Percentiles rank a stretch among this genome's conserved stretches.
Conservation (phyloP, 2,329 filamentous ascomycete species). For the Sporothrix mexicana region DNA sequence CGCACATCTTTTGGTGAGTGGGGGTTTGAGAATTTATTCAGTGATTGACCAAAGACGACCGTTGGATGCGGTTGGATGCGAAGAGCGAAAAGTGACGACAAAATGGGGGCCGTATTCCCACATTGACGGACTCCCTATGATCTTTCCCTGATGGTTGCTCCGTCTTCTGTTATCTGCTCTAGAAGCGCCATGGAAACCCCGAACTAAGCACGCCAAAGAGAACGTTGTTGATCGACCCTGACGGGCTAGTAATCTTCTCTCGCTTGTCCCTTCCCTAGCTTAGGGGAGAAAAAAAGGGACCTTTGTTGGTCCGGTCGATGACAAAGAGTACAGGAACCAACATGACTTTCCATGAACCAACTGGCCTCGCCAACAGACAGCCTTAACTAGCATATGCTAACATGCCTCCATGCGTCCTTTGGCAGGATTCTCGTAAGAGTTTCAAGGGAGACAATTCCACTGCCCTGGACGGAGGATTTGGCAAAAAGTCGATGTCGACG, state of each 20-base stretch:
- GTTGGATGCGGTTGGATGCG: background rate
- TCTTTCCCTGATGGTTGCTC: too few relatives aligned
- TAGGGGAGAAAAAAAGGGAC: background rate
- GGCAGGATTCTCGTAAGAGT: background rate
- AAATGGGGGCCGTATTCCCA: background rate
- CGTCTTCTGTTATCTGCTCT: background rate
- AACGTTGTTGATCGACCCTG: background rate
- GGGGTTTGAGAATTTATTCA: background rate
- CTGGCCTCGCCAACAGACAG: background rate
- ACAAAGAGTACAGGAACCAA: background rate
- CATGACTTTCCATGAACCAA: background rate
- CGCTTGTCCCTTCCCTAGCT: background rate
- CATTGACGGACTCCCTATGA: background rate
- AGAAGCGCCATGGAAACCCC: background rate
- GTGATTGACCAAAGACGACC: background rate
- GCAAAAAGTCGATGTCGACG: too few relatives aligned
- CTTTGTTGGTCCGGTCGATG: background rate
- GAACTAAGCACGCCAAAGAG: background rate
- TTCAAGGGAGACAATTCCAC: background rate
- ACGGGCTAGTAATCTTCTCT: background rate
- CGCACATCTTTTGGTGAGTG: slow-evolving; percentile 10
- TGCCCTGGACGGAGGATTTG: background rate
- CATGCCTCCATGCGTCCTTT: background rate
- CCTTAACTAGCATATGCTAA: background rate
- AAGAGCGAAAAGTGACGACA: background rate